Evolutionary conservation across 192 early-diverging fungal species (phyloP), one percentile per base, ranked within the genome.

Genomic region (Gryganskiella cystojenkinii): DNA sequence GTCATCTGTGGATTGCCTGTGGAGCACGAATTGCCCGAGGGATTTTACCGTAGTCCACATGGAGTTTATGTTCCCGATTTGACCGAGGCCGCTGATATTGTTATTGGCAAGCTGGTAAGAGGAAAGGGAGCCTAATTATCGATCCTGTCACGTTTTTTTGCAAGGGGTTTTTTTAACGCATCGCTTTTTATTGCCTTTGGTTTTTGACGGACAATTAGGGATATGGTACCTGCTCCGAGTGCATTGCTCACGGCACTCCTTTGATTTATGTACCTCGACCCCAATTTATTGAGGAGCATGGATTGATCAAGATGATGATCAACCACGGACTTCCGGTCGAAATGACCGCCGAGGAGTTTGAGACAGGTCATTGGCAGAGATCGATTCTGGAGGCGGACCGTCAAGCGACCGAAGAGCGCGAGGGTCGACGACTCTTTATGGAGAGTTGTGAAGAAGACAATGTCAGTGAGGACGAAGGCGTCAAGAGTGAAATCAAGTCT

Each of bases 41-140:
- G 71, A 6, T 86, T 86, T 50, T 86, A 85, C 46, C 27, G 75
- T 6, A 83, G 83, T 31, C 66, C 84, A 10, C 69, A 70, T 34
- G 82, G 85, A 60, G 85, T 82, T 1, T 89, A 87, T 56, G 81
- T 89, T 1, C 87, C 87, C n/a, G 87, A 89, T 53, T 61, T 89
- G 13, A 85, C 84, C 24, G 73, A 83, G 54, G 85, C 85, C 28
- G 82, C 79, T 5, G 86, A 87, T 64, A 86, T 84, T 34, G 71
- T 89, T 27, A 75, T 89, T 40, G 87, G 87, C 15, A 89, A 89
- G 78, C 57, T 89, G 40, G 78, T 80, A 80, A 45, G 73, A 25
- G 24, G 47, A 53, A 27, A 13, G 6, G 11, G 0, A 10, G 2
- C 46, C 10, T 5, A 2, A 40, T 56, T 10, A 51, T 51, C 25